These are phyloP conservation scores for Kondoa malvinella DNA, from an alignment of 768 basidiomycete species.

Conservation along the genomic window DNA sequence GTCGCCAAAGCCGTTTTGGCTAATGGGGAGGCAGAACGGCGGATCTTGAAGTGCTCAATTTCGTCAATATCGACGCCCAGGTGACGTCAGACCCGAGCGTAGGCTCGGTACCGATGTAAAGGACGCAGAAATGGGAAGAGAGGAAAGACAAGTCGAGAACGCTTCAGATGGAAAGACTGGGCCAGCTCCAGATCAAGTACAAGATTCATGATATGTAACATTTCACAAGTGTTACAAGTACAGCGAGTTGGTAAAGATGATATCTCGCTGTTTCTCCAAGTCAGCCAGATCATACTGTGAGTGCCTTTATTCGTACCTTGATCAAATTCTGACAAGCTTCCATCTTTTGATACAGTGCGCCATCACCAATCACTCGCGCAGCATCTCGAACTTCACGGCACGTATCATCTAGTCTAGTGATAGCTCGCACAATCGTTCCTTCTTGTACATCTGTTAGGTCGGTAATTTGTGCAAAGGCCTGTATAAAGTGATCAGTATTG, in stretches of 20 bases:
- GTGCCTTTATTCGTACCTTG: constrained; percentile 34
- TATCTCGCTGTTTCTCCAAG: not conserved
- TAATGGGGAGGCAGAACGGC: not conserved
- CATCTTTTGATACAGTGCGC: constrained; percentile 92
- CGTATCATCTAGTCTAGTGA: constrained; percentile 88
- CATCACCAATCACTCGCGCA: constrained; percentile 90
- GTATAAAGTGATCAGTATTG: not conserved
- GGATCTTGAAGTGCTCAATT: not conserved
- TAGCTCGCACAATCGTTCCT: constrained; percentile 89
- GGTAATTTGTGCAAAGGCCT: constrained; percentile 95
- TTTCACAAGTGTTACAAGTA: too few species aligned
- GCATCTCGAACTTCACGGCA: constrained; percentile 94
- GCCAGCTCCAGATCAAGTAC: too few species aligned
- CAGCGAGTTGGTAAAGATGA: not conserved
- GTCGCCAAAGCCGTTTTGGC: too few species aligned
- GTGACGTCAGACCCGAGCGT: not conserved
- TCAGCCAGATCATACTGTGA: not conserved
- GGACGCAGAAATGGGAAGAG: not conserved
- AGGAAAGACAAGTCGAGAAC: not conserved
- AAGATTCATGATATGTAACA: too few species aligned
- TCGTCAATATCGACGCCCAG: not conserved
- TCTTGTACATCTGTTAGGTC: constrained; percentile 83
- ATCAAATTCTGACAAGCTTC: constrained; percentile 85
- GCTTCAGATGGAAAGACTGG: too few species aligned
- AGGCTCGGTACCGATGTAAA: not conserved